Percentiles rank a stretch among this genome's conserved stretches.
Evolutionary conservation across 208 protist genomes (phyloP).

Genomic region (Leishmania major): DNA sequence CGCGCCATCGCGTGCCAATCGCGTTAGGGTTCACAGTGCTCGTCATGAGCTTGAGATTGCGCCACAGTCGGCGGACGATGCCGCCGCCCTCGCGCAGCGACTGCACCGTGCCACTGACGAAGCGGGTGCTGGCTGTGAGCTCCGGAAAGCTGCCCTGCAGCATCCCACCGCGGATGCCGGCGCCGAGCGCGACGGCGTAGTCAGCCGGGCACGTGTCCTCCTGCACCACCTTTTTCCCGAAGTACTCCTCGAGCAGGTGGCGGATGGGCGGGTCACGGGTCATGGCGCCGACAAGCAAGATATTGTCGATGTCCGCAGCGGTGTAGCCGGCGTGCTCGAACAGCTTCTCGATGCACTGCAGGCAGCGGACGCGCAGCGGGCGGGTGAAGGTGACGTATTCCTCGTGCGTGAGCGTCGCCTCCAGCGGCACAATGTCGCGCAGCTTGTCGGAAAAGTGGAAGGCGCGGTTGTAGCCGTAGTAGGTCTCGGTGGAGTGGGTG

Average conservation of each 20-base stretch:
- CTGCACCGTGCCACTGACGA: constrained; percentile 84
- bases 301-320: constrained; percentile 76
- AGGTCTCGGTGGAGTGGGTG: constrained; percentile 87
- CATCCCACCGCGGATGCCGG: constrained; percentile 83
- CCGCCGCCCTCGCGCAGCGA: constrained; percentile 56
- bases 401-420: constrained; percentile 84
- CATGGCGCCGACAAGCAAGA: constrained; percentile 92
- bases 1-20: constrained; percentile 88
- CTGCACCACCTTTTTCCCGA: constrained; percentile 57
- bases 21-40: constrained; percentile 80
- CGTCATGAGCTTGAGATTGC: constrained; percentile 13
- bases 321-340: constrained; percentile 68
- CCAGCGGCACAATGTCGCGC: constrained; percentile 86
- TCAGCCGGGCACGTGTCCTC: constrained; percentile 83
- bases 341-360: constrained; percentile 78
- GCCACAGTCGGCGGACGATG: constrained; percentile 41
- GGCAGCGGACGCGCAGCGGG: constrained; percentile 77
- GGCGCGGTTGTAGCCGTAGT: constrained; percentile 87
- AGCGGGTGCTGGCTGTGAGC: constrained; percentile 74
- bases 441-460: constrained; percentile 89
- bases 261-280: constrained; percentile 91
- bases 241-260: constrained; percentile 84
- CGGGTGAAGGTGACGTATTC: constrained; percentile 86
- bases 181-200: constrained; percentile 90
- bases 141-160: constrained; percentile 82